Base-by-base conservation (phyloP, 345 rosid species). In the Dovyalis caffra region DNA sequence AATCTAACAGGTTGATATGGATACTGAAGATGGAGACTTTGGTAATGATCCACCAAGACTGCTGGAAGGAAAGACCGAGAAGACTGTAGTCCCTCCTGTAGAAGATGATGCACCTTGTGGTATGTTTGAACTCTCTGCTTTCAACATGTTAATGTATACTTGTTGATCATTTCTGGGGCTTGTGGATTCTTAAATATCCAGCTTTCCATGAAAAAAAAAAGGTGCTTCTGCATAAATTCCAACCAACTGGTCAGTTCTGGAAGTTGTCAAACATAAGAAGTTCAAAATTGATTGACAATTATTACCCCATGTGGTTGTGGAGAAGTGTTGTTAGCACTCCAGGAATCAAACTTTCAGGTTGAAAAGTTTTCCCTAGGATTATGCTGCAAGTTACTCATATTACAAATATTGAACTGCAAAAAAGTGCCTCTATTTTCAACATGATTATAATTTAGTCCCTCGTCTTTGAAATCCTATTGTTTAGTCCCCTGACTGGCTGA, bases 1-100 rank as follows among this genome's bases (percentile, higher is more conserved):
- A 40, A 12, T 3, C 47, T 40, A 10, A n/a, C 81, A 95, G 97
- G 91, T 95, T 72, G 97, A 92, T 79, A 95, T 92, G 99, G 97
- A 95, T 80, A 86, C 90, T 90, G 97, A 86, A 83, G 99, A 95
- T 87, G 95, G 80, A 63, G 70, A 80, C 72, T 32, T n/a, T 71
- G 86, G 86, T 57, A 82, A 76, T 38, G 75, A 72, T 68, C 75
- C 64, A 56, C 77, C 85, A 32, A 78, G 69, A 40, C 74, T 40
- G 72, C 90, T 79, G 72, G 93, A 85, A 77, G 76, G 72, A 74
- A 84, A 82, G 56, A 58, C 79, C 1, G 88, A 84, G 74, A 81
- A 77, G 72, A 66, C 26, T 51, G 66, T 37, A 23, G 82, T 38
- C 43, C 53, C 78, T 66, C 65, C 78, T 31, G 72, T 34, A 68